A percentile compares a stretch with the other conserved stretches of the same genome.
phyloP scores from a whole-genome alignment of 306 rosid genomes.

The Sophora flavescens region DNA sequence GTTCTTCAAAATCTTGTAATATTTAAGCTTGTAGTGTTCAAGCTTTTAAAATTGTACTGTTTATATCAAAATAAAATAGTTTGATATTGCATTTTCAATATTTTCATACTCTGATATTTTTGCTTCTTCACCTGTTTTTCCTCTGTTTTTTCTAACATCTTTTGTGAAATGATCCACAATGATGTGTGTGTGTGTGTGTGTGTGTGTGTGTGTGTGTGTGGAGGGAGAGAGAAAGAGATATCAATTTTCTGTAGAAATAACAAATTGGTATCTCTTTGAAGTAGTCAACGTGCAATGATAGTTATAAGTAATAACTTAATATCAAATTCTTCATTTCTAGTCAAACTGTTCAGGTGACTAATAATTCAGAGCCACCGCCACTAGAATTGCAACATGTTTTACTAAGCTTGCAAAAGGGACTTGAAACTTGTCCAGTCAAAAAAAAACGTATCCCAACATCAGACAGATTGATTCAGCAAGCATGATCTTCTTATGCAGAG shows the following conservation, averaged over 20 bases:
- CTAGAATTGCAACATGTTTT: conserved; percentile 32
- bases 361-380: neutral
- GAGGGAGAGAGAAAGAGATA: too few relatives aligned
- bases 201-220: too few relatives aligned
- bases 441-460: conserved; percentile 19
- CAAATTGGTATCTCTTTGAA: neutral
- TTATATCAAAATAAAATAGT: too few relatives aligned
- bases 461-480: conserved; percentile 37
- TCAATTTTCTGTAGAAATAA: neutral
- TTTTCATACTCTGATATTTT: too few relatives aligned
- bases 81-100: too few relatives aligned
- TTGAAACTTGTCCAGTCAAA: conserved; percentile 24
- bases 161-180: too few relatives aligned
- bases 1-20: too few relatives aligned
- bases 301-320: neutral
- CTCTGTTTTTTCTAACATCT: too few relatives aligned
- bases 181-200: too few relatives aligned
- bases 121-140: too few relatives aligned
- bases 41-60: too few relatives aligned
- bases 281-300: neutral
- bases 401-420: conserved; percentile 22
- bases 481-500: conserved; percentile 24
- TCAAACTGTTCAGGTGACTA: neutral
- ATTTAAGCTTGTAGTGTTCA: too few relatives aligned
- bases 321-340: conserved; percentile 33